Conservation (phyloP, 2,329 filamentous ascomycete genomes). For the Cryphonectria carpinicola region DNA sequence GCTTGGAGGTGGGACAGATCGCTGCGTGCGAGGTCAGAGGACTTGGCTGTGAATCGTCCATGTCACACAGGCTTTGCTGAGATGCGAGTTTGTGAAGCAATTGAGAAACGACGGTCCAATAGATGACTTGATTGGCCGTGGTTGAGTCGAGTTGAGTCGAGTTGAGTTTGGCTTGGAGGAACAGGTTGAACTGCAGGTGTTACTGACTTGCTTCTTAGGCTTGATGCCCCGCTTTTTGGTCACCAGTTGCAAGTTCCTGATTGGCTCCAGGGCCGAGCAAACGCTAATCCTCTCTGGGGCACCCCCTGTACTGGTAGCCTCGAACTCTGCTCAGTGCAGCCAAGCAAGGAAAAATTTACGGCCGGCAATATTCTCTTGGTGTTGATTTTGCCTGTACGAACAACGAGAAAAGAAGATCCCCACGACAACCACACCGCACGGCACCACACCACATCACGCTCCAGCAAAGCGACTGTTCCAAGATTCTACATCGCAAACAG, state of each 20-base stretch:
- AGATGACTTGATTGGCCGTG: not conserved
- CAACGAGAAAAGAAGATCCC: not conserved
- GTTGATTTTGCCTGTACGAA: not conserved
- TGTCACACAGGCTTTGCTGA: not conserved
- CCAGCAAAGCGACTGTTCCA: not conserved
- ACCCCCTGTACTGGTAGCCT: conserved; percentile 3
- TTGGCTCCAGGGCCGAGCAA: not conserved
- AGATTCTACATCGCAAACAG: not conserved
- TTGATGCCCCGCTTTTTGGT: not conserved
- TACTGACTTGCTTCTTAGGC: not conserved
- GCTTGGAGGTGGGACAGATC: not conserved
- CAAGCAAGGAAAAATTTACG: conserved; percentile 8
- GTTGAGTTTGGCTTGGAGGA: not conserved
- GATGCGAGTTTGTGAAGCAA: not conserved
- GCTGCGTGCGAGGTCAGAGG: not conserved
- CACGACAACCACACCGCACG: not conserved
- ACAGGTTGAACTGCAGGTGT: not conserved
- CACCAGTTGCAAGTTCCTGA: not conserved
- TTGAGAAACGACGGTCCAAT: not conserved
- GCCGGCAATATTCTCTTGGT: conserved; percentile 1
- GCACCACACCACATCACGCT: not conserved
- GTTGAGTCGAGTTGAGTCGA: too few relatives aligned
- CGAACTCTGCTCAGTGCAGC: conserved; percentile 1
- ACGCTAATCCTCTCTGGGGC: not conserved
- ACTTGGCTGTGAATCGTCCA: not conserved